These are phyloP conservation scores for Xylariaceae sp. DNA, from an alignment of 2,329 filamentous ascomycete species.

Conservation along the genomic window DNA sequence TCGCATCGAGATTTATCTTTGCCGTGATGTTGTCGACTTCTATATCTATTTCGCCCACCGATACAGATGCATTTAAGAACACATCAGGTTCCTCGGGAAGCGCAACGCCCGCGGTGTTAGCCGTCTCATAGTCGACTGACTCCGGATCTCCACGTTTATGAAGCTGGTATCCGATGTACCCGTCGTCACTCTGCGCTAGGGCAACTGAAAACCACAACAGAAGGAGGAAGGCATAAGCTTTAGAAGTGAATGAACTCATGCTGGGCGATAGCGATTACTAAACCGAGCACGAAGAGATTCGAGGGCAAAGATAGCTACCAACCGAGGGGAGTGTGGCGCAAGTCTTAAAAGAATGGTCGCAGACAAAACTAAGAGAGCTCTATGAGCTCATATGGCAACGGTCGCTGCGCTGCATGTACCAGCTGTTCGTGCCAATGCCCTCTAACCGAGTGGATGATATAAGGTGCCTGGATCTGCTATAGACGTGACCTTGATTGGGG, in stretches of 20 bases:
- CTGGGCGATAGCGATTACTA: slow-evolving; percentile 14
- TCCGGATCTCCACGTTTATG: slow-evolving; percentile 56
- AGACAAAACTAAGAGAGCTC: neutral
- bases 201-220: slow-evolving; percentile 32
- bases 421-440: no score
- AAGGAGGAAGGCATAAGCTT: slow-evolving; percentile 38
- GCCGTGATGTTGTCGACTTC: slow-evolving; percentile 65
- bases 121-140: slow-evolving; percentile 60
- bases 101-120: slow-evolving; percentile 53
- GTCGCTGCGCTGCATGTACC: no score
- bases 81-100: slow-evolving; percentile 60
- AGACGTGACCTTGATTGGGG: no score
- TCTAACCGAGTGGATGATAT: slow-evolving; percentile 10
- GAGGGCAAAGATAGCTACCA: neutral
- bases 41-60: slow-evolving; percentile 63
- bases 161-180: slow-evolving; percentile 63
- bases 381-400: no score
- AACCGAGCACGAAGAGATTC: slow-evolving; percentile 13
- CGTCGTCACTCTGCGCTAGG: slow-evolving; percentile 42
- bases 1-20: slow-evolving; percentile 64
- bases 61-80: slow-evolving; percentile 63
- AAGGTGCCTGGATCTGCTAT: slow-evolving; percentile 4
- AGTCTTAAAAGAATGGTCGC: neutral
- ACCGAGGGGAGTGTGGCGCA: neutral
- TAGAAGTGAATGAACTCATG: slow-evolving; percentile 34